Percentiles rank a stretch among this genome's conserved stretches.
phyloP scores from a whole-genome alignment of 2,329 filamentous ascomycete genomes.

The Dendrostoma leiphaemia region DNA sequence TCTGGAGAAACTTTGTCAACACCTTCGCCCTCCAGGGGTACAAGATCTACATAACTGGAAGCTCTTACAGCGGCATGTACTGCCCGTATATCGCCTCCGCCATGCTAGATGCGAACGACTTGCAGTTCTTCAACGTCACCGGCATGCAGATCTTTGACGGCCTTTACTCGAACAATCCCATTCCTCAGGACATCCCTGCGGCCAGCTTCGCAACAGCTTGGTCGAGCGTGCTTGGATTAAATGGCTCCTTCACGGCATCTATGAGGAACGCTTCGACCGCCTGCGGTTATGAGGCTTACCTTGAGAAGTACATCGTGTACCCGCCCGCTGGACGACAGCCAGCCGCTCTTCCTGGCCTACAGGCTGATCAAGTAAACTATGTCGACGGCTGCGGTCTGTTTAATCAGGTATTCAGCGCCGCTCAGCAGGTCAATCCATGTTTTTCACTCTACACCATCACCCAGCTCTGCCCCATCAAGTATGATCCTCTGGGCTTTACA shows the following conservation, averaged over 20 bases:
- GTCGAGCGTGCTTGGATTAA: slow-evolving; percentile 54
- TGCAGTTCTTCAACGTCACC: slow-evolving; percentile 61
- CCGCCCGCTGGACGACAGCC: slow-evolving; percentile 62
- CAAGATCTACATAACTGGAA: slow-evolving; percentile 68
- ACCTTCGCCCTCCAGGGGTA: slow-evolving; percentile 60
- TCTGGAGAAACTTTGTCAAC: slow-evolving; percentile 70
- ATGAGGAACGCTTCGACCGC: slow-evolving; percentile 47
- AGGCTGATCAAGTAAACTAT: slow-evolving; percentile 30
- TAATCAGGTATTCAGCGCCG: slow-evolving; percentile 49
- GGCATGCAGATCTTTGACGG: slow-evolving; percentile 71
- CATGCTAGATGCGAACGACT: slow-evolving; percentile 65
- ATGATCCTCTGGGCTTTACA: slow-evolving; percentile 40
- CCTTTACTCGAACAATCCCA: slow-evolving; percentile 47
- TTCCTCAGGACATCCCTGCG: slow-evolving; percentile 38
- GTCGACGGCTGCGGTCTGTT: slow-evolving; percentile 54
- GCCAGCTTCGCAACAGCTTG: slow-evolving; percentile 58
- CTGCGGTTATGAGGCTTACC: slow-evolving; percentile 60
- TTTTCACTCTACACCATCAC: slow-evolving; percentile 66
- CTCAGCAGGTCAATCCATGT: slow-evolving; percentile 63
- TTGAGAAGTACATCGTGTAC: slow-evolving; percentile 59
- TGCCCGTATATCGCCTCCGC: slow-evolving; percentile 67
- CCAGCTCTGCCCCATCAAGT: slow-evolving; percentile 41
- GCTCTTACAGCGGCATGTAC: slow-evolving; percentile 48
- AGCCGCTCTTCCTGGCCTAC: slow-evolving; percentile 37
- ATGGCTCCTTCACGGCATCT: slow-evolving; percentile 48